Conservation (phyloP, 78 protist species). For the Neovahlkampfia damariscottae region DNA sequence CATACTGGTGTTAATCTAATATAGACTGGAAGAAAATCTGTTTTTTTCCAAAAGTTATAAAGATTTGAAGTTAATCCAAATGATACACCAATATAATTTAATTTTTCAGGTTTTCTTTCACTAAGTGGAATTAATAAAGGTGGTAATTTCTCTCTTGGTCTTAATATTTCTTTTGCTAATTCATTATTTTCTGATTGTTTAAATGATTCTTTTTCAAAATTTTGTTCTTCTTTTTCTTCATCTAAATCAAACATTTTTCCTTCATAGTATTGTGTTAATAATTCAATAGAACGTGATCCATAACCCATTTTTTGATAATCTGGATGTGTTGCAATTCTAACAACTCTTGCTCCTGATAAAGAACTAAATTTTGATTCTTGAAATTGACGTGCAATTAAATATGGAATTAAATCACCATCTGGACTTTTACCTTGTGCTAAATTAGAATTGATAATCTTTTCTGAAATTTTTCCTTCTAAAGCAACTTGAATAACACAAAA, state of each 20-base stretch:
- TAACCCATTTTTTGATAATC: conserved; percentile 83
- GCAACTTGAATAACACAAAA: conserved; percentile 81
- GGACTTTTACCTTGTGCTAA: conserved; percentile 60
- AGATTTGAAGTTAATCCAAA: conserved; percentile 77
- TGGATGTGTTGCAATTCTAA: conserved; percentile 96
- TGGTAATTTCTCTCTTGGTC: conserved; percentile 39
- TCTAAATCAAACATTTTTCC: conserved; percentile 41
- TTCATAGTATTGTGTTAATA: conserved; percentile 60
- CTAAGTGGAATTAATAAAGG: conserved; percentile 57
- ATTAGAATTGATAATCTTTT: conserved; percentile 22
- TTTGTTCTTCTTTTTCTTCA: not conserved
- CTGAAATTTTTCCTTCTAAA: conserved; percentile 37
- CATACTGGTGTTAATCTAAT: conserved; percentile 64
- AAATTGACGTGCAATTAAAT: conserved; percentile 75
- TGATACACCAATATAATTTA: conserved; percentile 89
- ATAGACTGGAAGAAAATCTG: conserved; percentile 57
- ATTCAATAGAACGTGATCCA: conserved; percentile 79
- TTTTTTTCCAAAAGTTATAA: conserved; percentile 69
- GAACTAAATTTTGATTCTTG: conserved; percentile 80
- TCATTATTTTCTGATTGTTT: not conserved
- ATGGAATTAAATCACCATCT: conserved; percentile 97
- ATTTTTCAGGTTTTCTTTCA: conserved; percentile 52
- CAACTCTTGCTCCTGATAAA: conserved; percentile 91
- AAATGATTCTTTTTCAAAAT: not conserved
- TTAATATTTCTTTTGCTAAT: not conserved